phyloP scores from a whole-genome alignment of 2,329 filamentous ascomycete species.

The Claviceps spartinae region DNA sequence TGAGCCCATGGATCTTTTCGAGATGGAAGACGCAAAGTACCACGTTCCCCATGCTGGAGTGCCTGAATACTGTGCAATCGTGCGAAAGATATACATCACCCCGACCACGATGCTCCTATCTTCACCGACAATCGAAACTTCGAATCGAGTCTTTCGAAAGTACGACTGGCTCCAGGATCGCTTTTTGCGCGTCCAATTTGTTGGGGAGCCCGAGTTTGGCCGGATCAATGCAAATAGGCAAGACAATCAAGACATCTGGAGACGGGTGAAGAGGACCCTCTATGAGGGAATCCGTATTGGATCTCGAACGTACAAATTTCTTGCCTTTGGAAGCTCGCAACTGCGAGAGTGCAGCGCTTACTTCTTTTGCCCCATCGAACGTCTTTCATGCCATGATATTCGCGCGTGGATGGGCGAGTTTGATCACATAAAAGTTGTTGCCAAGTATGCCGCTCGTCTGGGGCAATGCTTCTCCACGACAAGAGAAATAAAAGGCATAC shows the following conservation, averaged over 20 bases:
- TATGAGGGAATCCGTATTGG: constrained; percentile 71
- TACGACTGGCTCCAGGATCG: constrained; percentile 57
- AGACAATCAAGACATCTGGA: constrained; percentile 57
- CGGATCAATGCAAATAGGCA: constrained; percentile 39
- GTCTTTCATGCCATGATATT: constrained; percentile 60
- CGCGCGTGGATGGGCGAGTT: constrained; percentile 81
- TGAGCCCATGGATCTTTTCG: constrained; percentile 62
- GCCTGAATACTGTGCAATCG: constrained; percentile 59
- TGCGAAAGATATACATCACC: constrained; percentile 68
- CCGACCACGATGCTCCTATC: constrained; percentile 70
- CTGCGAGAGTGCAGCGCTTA: constrained; percentile 85
- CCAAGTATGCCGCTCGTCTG: constrained; percentile 77
- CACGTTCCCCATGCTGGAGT: constrained; percentile 37
- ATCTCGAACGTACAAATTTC: constrained; percentile 70
- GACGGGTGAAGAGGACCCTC: constrained; percentile 57
- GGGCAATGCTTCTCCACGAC: constrained; percentile 97
- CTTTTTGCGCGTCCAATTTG: constrained; percentile 82
- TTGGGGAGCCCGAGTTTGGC: constrained; percentile 58
- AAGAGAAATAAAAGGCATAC: constrained; percentile 52
- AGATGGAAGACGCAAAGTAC: constrained; percentile 32
- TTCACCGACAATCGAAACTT: constrained; percentile 69
- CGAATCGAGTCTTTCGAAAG: constrained; percentile 72
- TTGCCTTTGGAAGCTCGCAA: constrained; percentile 92
- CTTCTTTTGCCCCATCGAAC: constrained; percentile 66
- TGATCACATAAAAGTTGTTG: constrained; percentile 64